Base-by-base conservation (phyloP, 257 asterid genomes). In the Ligustrum vulgare region DNA sequence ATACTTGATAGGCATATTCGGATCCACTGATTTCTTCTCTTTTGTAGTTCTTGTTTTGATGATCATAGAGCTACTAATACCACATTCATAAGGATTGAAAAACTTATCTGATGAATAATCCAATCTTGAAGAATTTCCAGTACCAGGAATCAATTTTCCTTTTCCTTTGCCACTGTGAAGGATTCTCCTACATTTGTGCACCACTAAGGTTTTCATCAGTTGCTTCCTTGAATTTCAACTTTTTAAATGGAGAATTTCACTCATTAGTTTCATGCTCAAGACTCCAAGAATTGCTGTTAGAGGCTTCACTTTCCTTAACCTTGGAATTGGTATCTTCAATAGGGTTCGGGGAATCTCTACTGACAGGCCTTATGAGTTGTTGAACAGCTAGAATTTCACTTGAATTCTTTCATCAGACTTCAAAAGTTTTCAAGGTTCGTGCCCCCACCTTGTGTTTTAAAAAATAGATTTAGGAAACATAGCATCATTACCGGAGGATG, bases 321-420 rank as follows among this genome's bases (percentile, higher is more conserved):
- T 39, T 39, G 45, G 34, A 10, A 18, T 47, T 51, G 0, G 18
- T 23, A 51, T 11, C 32, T 2, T 3, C 23, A 3, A 4, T n/a
- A 3, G 51, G n/a, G n/a, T 22, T 47, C 9, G 4, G 15, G n/a
- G 65, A 31, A 74, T 39, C 70, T 5, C 75, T 62, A 13, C 72
- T 71, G 49, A 77, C 74, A 23, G 84, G 23, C 8, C 75, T 62
- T 3, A 84, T 12, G 16, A 82, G 86, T 18, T 79, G 83, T 1
- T 71, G 62, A 41, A 71, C 83, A 13, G 83, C 84, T 8, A 80
- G 8, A 0, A 23, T 58, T 20, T 47, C 34, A 1, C 65, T 60
- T n/a, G 49, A 25, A 2, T 2, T 32, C 41, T 23, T n/a, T n/a
- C n/a, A n/a, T n/a, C n/a, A n/a, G n/a, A n/a, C n/a, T n/a, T n/a